phyloP scores from a whole-genome alignment of 176 grass and related monocot genomes.

The Rhipidocladum racemiflorum region DNA sequence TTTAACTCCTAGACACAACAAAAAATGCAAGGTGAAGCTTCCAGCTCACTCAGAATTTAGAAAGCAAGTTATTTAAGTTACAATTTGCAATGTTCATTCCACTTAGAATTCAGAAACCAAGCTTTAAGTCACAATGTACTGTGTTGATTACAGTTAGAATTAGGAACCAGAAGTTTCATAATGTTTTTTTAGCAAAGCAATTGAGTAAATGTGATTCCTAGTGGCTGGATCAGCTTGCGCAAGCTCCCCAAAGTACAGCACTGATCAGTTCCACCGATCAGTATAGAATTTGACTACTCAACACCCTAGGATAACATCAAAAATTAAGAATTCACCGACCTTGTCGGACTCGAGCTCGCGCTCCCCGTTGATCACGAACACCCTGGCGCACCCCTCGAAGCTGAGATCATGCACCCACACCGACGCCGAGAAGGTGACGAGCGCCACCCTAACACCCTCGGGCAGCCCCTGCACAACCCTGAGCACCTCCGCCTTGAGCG shows the following conservation, averaged over 20 bases:
- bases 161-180: background rate
- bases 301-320: background rate
- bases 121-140: background rate
- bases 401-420: constrained; percentile 89
- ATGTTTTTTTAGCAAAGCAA: background rate
- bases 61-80: background rate
- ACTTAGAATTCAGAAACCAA: background rate
- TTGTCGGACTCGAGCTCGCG: constrained; percentile 68
- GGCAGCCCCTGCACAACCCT: constrained; percentile 73
- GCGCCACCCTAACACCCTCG: constrained; percentile 54
- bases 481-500: constrained; percentile 79
- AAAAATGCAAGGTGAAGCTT: background rate
- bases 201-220: background rate
- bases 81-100: background rate
- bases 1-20: background rate
- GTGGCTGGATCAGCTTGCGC: background rate
- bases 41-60: background rate
- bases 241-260: background rate
- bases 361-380: constrained; percentile 70
- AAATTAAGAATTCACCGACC: constrained; percentile 44
- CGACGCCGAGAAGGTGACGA: constrained; percentile 74
- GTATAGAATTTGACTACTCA: background rate
- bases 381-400: constrained; percentile 64
- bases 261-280: background rate
- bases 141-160: background rate